Evolutionary conservation across 345 rosid species (phyloP).

Genomic region (Nephelium lappaceum): DNA sequence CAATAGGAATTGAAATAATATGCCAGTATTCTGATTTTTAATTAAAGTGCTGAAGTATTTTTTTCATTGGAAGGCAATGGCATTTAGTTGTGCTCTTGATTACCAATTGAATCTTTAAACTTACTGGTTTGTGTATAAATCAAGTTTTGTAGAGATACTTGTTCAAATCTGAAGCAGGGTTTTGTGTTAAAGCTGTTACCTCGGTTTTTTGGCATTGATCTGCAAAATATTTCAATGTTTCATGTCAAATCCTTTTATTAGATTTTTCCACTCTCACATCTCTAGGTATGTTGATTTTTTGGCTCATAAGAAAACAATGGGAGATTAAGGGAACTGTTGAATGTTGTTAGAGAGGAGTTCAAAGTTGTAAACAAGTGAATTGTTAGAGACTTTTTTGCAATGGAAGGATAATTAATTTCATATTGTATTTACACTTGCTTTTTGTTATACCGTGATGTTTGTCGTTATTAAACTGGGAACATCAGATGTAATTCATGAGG

Average conservation of each 20-base stretch:
- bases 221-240: neutral
- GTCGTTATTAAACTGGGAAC: neutral
- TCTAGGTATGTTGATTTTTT: neutral
- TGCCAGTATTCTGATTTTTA: neutral
- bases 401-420: neutral
- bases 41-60: neutral
- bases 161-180: neutral
- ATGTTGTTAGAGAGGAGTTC: neutral
- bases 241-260: neutral
- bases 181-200: neutral
- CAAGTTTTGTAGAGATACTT: neutral
- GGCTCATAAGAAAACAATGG: neutral
- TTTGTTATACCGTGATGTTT: neutral
- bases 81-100: neutral
- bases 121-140: neutral
- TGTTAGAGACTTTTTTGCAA: neutral
- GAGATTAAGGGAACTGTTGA: neutral
- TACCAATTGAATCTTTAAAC: neutral
- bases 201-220: neutral
- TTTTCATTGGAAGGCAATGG: neutral
- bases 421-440: neutral
- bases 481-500: neutral
- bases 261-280: neutral
- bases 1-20: neutral
- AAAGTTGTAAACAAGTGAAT: neutral